Conservation (phyloP, 2,329 filamentous ascomycete genomes). For the Epichloe festucae region DNA sequence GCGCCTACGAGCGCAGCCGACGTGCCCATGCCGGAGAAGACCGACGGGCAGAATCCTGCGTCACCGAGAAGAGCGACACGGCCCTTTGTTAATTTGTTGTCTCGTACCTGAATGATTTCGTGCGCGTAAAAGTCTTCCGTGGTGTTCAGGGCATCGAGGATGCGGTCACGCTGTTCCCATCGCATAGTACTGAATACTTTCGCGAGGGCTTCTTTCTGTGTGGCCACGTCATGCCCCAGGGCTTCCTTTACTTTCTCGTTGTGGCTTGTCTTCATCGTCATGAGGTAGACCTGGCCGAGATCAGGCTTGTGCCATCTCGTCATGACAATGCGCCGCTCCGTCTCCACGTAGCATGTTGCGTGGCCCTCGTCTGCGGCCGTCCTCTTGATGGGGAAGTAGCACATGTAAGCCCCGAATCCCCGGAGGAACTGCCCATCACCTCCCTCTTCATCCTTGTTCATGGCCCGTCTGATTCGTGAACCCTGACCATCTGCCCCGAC, state of each 20-base stretch:
- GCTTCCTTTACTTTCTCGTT: conserved; percentile 11
- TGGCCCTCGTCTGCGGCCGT: conserved; percentile 1
- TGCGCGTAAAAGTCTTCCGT: conserved; percentile 33
- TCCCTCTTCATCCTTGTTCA: conserved; percentile 2
- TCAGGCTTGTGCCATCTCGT: conserved; percentile 13
- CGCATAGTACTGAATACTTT: conserved; percentile 28
- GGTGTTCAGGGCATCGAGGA: conserved; percentile 21
- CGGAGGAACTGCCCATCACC: conserved; percentile 3
- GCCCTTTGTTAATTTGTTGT: conserved; percentile 22
- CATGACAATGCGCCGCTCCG: conserved; percentile 24
- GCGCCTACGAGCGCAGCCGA: conserved; percentile 30
- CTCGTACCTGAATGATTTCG: conserved; percentile 28
- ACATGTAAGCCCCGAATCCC: conserved; percentile 14
- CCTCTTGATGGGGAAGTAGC: conserved; percentile 26
- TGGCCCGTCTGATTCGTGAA: conserved; percentile 7
- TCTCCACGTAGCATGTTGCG: conserved; percentile 18
- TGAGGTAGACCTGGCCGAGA: conserved; percentile 11
- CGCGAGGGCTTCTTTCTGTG: conserved; percentile 21
- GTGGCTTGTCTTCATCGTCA: conserved; percentile 12
- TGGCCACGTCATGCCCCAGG: conserved; percentile 9
- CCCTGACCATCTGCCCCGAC: conserved; percentile 9
- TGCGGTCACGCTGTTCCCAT: conserved; percentile 26
- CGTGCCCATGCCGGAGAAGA: conserved; percentile 33
- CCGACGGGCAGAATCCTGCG: conserved; percentile 29
- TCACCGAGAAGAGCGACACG: conserved; percentile 37